phyloP scores from a whole-genome alignment of 192 early-diverging fungal genomes.

The Chytriomyces hyalinus region DNA sequence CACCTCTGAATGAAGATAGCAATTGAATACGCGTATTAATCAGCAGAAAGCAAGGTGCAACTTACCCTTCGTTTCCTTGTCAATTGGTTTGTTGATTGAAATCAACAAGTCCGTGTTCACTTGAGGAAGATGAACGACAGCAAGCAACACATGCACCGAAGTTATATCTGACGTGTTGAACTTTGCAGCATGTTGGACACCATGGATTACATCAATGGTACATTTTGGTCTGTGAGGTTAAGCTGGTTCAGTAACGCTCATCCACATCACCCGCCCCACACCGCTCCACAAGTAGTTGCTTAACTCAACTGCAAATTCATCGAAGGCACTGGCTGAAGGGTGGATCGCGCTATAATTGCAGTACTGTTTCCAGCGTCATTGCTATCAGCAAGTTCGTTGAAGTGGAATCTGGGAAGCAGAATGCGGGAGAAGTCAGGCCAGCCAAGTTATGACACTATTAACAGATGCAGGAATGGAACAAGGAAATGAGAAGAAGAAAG shows the following conservation, averaged over 20 bases:
- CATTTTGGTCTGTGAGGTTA: constrained; percentile 15
- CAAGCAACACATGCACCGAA: constrained; percentile 69
- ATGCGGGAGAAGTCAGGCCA: background rate
- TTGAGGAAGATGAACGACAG: constrained; percentile 70
- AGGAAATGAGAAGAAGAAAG: background rate
- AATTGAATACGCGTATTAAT: background rate
- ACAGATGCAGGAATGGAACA: background rate
- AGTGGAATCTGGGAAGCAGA: constrained; percentile 67
- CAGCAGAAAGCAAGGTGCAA: background rate
- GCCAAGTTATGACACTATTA: background rate
- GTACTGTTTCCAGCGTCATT: constrained; percentile 58
- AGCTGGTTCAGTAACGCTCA: background rate
- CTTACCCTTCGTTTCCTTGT: constrained; percentile 4
- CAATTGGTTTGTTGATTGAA: constrained; percentile 73
- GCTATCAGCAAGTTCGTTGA: constrained; percentile 74
- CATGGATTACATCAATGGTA: constrained; percentile 60
- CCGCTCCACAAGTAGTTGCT: background rate
- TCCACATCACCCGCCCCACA: background rate
- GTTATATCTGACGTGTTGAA: constrained; percentile 71
- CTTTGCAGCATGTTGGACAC: constrained; percentile 76
- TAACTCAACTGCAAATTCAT: constrained; percentile 25
- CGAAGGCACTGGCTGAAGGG: background rate
- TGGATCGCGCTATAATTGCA: background rate
- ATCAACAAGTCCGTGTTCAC: constrained; percentile 79
- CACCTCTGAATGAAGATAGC: background rate